Conservation (phyloP, 2,329 filamentous ascomycete genomes). For the Endocalyx cinctus region DNA sequence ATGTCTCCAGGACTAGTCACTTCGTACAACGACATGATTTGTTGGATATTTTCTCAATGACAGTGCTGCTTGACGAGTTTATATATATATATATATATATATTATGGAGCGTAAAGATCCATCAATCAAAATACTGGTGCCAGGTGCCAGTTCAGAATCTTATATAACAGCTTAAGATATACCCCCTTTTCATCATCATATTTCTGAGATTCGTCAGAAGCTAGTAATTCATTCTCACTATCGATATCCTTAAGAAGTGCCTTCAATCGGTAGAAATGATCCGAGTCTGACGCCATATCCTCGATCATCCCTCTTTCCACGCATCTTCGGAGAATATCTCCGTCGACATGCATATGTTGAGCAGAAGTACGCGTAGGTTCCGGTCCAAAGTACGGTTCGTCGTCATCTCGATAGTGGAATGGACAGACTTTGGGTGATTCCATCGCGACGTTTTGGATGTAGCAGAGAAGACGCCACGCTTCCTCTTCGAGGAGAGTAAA, state of each 20-base stretch:
- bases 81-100: background rate
- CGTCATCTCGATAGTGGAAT: slow-evolving; percentile 28
- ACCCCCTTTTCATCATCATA: slow-evolving; percentile 16
- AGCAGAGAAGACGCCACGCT: slow-evolving; percentile 64
- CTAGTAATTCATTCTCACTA: slow-evolving; percentile 34
- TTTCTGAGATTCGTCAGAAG: slow-evolving; percentile 25
- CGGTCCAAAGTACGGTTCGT: slow-evolving; percentile 18
- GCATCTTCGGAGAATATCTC: slow-evolving; percentile 57
- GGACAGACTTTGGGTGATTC: slow-evolving; percentile 44
- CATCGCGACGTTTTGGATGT: slow-evolving; percentile 66
- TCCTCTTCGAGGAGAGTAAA: slow-evolving; percentile 61
- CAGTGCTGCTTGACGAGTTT: no score
- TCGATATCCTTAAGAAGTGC: no score
- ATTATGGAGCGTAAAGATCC: background rate
- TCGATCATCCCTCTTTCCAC: no score
- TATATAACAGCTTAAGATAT: slow-evolving; percentile 48
- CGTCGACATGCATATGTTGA: slow-evolving; percentile 59
- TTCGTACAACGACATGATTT: no score
- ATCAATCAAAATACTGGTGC: slow-evolving; percentile 40
- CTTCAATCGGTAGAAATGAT: no score
- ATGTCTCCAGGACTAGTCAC: no score
- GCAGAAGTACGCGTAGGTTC: slow-evolving; percentile 39
- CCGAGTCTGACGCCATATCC: no score
- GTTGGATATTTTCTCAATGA: no score
- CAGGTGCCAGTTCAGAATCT: slow-evolving; percentile 50